Evolutionary conservation across 2,329 filamentous ascomycete species (phyloP).

Genomic region (Alternaria sp.): DNA sequence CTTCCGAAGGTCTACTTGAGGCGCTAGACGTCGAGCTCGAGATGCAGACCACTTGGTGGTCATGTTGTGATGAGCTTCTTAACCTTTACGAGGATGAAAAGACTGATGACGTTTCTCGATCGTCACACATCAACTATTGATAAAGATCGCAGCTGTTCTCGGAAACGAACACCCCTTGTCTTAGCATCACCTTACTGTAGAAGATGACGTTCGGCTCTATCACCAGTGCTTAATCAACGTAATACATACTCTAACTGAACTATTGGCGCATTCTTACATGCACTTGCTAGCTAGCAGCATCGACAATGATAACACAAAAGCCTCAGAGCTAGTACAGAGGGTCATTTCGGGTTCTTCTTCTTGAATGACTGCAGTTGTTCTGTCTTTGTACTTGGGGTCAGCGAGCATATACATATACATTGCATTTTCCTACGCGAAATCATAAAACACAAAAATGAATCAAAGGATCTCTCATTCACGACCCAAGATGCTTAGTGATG

Average conservation of each 20-base stretch:
- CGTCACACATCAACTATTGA: neutral
- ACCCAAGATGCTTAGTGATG: neutral
- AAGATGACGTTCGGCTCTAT: neutral
- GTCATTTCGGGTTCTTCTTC: neutral
- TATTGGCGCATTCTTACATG: neutral
- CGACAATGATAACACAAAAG: neutral
- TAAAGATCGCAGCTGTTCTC: neutral
- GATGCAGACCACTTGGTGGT: conserved; percentile 5
- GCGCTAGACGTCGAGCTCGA: neutral
- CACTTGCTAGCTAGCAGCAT: neutral
- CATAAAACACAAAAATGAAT: neutral
- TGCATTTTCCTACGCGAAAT: neutral
- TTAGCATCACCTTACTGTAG: neutral
- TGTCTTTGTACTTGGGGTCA: neutral
- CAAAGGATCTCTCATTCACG: neutral
- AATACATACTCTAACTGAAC: neutral
- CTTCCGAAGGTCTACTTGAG: neutral
- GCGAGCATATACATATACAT: neutral
- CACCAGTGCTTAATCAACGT: neutral
- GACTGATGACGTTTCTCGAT: neutral
- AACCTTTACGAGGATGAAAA: neutral
- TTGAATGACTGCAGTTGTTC: neutral
- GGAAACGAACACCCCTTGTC: neutral
- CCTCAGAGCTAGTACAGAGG: neutral
- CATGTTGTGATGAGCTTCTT: neutral